Base-by-base conservation (phyloP, 305 asterid genomes). In the Fraxinus angustifolia region DNA sequence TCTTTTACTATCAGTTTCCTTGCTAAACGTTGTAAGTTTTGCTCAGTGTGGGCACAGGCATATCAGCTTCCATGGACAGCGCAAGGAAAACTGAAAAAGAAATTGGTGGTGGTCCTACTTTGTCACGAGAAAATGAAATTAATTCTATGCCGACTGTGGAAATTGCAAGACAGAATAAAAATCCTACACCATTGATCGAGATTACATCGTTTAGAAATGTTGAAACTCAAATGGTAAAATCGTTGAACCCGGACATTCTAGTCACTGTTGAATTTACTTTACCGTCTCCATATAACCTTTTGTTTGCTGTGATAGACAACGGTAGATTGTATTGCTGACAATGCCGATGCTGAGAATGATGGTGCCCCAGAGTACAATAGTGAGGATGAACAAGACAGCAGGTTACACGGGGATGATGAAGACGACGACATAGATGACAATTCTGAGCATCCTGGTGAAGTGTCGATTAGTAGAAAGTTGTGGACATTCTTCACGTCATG, bases 401-500 rank as follows among this genome's bases (percentile, higher is more conserved):
- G 88, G 42, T 68, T 87, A 78, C 78, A 67, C 11, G 60, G 72
- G n/a, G 83, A 77, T 14, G 90, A 79, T 17, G 88, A 83, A 3
- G 78, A 77, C 3, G 87, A 81, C 0, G 81, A 85, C 0, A 82
- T 23, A n/a, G 84, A 79, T 35, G 86, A 80, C 0, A 82, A 83
- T 7, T 85, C 73, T 4, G 86, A 84, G 28, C 81, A 83, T 70
- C 95, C 90, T 16, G 94, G 94, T 77, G 92, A 90, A 83, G 88
- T 83, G 8, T 91, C 98, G 1, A 78, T 92, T 4, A 76, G 92
- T 48, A 88, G 74, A 85, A 92, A 92, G 91, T 77, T 94, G 26
- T 94, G 98, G 98, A 93, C 90, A 34, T 94, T 92, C 86, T 90
- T 94, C 83, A 91, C 95, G 31, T 87, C 97, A 1, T 94, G 93